These are phyloP conservation scores for Volvariella volvacea DNA, from an alignment of 1,284 basidiomycete genomes.

Conservation along the genomic window DNA sequence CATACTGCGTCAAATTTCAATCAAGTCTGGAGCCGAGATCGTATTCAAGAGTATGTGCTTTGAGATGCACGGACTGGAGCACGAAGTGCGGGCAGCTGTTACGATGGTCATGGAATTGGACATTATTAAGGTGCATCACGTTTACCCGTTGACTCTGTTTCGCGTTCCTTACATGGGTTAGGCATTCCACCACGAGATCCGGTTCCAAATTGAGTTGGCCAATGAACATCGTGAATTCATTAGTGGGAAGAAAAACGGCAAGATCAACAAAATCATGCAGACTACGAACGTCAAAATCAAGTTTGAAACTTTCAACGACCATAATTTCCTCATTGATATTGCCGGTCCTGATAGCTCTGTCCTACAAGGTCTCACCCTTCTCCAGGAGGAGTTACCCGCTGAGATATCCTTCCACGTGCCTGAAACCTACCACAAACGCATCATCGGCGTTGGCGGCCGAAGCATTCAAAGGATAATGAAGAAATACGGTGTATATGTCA, in stretches of 20 bases:
- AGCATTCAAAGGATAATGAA: conserved; percentile 99
- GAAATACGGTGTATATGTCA: conserved; percentile 98
- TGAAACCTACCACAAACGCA: conserved; percentile 97
- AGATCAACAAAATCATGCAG: conserved; percentile 99
- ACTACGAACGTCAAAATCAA: conserved; percentile 96
- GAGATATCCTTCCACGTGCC: conserved; percentile 99
- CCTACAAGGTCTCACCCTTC: conserved; percentile 80
- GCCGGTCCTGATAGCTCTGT: conserved; percentile 78
- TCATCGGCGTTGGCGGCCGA: conserved; percentile 97
- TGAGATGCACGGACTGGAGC: conserved; percentile 94
- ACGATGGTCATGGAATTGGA: conserved; percentile 87
- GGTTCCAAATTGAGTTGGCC: conserved; percentile 97
- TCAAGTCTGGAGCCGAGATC: conserved; percentile 86
- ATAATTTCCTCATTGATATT: conserved; percentile 97
- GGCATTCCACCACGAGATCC: conserved; percentile 95
- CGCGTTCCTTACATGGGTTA: conserved; percentile 21
- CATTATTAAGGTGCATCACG: conserved; percentile 67
- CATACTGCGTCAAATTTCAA: conserved; percentile 83
- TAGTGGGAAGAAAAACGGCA: conserved; percentile 96
- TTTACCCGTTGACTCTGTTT: conserved; percentile 1
- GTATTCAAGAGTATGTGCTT: conserved; percentile 98
- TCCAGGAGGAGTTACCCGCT: conserved; percentile 97
- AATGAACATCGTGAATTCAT: conserved; percentile 99
- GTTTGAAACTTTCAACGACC: conserved; percentile 98
- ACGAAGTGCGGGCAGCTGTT: conserved; percentile 85